A percentile compares a stretch with the other conserved stretches of the same genome.
phyloP scores from a whole-genome alignment of 352 stramenopile species.

The Saprolegnia diclina region DNA sequence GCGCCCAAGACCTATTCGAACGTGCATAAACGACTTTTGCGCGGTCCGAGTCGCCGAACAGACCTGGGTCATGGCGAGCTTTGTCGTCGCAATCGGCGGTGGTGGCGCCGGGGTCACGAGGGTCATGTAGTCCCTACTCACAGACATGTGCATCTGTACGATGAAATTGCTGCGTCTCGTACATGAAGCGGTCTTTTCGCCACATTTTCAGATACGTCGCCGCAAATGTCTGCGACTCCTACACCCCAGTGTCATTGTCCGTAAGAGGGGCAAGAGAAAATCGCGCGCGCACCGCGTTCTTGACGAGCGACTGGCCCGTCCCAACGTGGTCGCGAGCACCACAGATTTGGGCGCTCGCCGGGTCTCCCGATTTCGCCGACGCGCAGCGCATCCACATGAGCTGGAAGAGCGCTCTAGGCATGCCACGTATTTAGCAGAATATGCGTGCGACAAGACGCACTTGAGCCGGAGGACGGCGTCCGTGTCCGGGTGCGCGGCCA shows the following conservation, averaged over 20 bases:
- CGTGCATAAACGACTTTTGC: neutral
- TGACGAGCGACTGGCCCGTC: neutral
- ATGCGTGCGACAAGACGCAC: constrained; percentile 23
- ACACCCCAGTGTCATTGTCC: constrained; percentile 2
- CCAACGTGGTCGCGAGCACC: constrained; percentile 41
- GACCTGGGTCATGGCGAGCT: constrained; percentile 4
- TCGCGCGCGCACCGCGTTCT: neutral
- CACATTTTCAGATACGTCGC: constrained; percentile 78
- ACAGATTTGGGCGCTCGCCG: constrained; percentile 64
- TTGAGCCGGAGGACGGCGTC: constrained; percentile 50
- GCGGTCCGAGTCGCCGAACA: neutral
- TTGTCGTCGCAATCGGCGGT: neutral
- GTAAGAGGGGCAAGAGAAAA: neutral
- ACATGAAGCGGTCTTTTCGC: constrained; percentile 69
- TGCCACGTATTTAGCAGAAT: neutral
- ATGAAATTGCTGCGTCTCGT: too few species aligned
- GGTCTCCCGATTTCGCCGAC: constrained; percentile 51
- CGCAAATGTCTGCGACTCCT: constrained; percentile 60
- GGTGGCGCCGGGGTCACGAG: neutral
- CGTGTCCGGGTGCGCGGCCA: constrained; percentile 33
- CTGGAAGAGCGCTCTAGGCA: constrained; percentile 56
- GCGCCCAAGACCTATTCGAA: neutral
- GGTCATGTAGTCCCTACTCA: constrained; percentile 23
- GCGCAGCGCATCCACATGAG: constrained; percentile 74
- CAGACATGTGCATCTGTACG: neutral